Conservation (phyloP, 768 basidiomycete genomes). For the Mycena amicta region DNA sequence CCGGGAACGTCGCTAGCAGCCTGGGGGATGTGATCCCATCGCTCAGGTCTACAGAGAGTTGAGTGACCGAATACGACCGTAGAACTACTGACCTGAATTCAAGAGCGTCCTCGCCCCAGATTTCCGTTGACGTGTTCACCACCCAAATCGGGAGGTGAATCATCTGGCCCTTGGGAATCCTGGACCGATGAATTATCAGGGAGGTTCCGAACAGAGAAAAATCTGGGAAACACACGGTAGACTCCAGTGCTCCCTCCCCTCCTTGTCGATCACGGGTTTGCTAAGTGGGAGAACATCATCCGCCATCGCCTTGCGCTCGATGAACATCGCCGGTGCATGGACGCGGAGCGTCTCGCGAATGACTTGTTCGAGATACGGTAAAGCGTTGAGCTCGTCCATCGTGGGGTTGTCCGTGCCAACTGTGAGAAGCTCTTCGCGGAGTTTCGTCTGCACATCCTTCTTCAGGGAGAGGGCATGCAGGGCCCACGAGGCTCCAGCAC, state of each 20-base stretch:
- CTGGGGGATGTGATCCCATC: conserved; percentile 8
- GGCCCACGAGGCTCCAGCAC: conserved; percentile 36
- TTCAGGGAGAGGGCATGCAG: conserved; percentile 43
- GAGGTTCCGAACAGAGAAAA: not conserved
- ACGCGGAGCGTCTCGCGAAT: too few species aligned
- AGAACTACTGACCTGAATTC: conserved; percentile 5
- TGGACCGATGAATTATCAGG: conserved; percentile 18
- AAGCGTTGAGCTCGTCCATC: too few species aligned
- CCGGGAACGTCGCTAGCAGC: conserved; percentile 1
- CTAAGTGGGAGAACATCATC: conserved; percentile 58
- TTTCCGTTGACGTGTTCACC: conserved; percentile 50
- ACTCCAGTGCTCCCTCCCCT: conserved; percentile 41
- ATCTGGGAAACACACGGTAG: conserved; percentile 28
- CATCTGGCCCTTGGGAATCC: conserved; percentile 46
- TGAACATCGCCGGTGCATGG: conserved; percentile 42
- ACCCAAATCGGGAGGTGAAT: conserved; percentile 53
- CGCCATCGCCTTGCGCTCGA: conserved; percentile 45
- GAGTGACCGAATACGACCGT: not conserved
- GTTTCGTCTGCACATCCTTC: conserved; percentile 33
- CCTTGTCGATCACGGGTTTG: conserved; percentile 44
- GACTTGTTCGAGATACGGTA: conserved; percentile 44
- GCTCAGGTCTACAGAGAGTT: conserved; percentile 19
- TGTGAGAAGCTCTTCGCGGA: too few species aligned
- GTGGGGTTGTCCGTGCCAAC: too few species aligned
- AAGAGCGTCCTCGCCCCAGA: conserved; percentile 66